phyloP scores from a whole-genome alignment of 164 flowering plant species.

The Chloranthus sessilifolius region DNA sequence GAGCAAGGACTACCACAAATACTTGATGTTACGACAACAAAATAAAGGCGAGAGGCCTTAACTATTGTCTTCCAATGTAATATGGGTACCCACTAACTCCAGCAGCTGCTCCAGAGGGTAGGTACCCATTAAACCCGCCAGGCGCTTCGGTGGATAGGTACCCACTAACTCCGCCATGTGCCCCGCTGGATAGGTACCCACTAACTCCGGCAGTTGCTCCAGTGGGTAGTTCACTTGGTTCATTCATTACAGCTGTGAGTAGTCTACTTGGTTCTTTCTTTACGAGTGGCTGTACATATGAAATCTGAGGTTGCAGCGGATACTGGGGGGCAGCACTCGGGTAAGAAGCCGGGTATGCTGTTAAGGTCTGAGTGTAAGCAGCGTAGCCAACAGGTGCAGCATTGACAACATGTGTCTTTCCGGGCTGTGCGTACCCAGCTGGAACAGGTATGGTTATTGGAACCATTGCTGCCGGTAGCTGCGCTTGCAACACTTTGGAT shows the following conservation, averaged over 20 bases:
- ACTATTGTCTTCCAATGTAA: constrained; percentile 38
- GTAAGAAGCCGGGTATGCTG: constrained; percentile 38
- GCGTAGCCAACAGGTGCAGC: constrained; percentile 34
- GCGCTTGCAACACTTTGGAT: constrained; percentile 35
- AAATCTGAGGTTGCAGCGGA: constrained; percentile 26
- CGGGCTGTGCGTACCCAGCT: constrained; percentile 45
- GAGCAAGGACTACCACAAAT: not conserved
- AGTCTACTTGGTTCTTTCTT: constrained; percentile 35
- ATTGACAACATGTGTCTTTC: constrained; percentile 21
- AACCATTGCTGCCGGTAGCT: constrained; percentile 32
- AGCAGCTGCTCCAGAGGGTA: constrained; percentile 9
- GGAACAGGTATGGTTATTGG: constrained; percentile 36
- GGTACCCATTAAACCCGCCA: too few species aligned
- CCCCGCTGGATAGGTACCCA: constrained; percentile 44
- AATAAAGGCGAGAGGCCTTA: too few species aligned
- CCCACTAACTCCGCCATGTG: constrained; percentile 37
- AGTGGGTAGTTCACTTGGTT: constrained; percentile 23
- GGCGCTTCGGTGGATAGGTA: too few species aligned
- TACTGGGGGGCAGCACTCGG: constrained; percentile 32
- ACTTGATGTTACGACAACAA: too few species aligned
- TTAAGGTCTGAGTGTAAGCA: constrained; percentile 34
- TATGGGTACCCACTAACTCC: constrained; percentile 34
- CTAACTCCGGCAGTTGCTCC: constrained; percentile 11
- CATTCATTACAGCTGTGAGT: constrained; percentile 31
- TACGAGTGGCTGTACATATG: constrained; percentile 24